Percentiles rank a stretch among this genome's conserved stretches.
These are phyloP conservation scores for Lactarius hatsudake DNA, from an alignment of 768 basidiomycete species.

Conservation along the genomic window DNA sequence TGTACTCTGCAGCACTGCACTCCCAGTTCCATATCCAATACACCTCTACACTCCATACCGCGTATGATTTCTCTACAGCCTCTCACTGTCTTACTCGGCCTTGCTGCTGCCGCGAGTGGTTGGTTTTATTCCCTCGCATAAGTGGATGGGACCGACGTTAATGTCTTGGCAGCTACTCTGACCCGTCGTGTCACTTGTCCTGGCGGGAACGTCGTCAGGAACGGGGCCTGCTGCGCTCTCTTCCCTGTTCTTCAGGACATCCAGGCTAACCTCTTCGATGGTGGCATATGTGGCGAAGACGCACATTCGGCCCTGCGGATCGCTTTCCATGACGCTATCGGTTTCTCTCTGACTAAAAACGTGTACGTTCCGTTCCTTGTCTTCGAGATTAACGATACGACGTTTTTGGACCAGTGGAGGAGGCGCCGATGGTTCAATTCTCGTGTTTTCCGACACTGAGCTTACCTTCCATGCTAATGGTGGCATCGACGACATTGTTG, in stretches of 20 bases:
- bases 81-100: constrained; percentile 24
- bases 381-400: background rate
- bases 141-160: background rate
- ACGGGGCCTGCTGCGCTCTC: background rate
- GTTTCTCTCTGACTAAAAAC: constrained; percentile 3
- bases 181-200: background rate
- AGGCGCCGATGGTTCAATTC: constrained; percentile 32
- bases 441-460: constrained; percentile 16
- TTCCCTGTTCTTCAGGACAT: constrained; percentile 31
- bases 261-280: constrained; percentile 32
- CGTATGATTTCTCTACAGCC: constrained; percentile 30
- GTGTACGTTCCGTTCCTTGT: background rate
- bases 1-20: background rate
- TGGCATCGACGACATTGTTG: constrained; percentile 28
- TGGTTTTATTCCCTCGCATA: background rate
- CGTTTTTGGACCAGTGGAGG: constrained; percentile 24
- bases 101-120: constrained; percentile 22
- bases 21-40: background rate
- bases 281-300: constrained; percentile 35
- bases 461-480: constrained; percentile 22
- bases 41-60: background rate
- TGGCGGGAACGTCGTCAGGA: background rate
- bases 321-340: constrained; percentile 33
- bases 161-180: background rate
- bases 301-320: constrained; percentile 33